These are phyloP conservation scores for Flaveria brownii DNA, from an alignment of 129 eudicot genomes.

Conservation along the genomic window DNA sequence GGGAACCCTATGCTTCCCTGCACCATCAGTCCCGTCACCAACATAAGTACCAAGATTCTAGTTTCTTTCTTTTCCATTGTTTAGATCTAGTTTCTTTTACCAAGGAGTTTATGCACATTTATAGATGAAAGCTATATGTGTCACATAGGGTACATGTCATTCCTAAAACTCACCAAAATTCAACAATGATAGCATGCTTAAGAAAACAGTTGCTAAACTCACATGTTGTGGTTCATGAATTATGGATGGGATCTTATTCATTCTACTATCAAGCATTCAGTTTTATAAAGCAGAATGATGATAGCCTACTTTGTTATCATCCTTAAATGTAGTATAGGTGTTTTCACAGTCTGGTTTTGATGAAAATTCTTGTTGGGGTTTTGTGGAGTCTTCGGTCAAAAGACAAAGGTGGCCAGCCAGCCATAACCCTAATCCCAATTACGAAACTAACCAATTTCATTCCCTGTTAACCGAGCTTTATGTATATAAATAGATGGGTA, in stretches of 20 bases:
- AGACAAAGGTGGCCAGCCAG: no score
- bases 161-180: constrained; percentile 32
- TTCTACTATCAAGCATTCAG: background rate
- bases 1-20: constrained; percentile 47
- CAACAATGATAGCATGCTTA: constrained; percentile 24
- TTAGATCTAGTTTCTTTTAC: background rate
- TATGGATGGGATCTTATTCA: background rate
- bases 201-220: constrained; percentile 44
- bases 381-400: no score
- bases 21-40: constrained; percentile 38
- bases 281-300: background rate
- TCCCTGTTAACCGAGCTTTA: no score
- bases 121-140: constrained; percentile 29
- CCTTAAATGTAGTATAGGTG: background rate
- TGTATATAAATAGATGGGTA: no score
- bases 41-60: constrained; percentile 26
- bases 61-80: constrained; percentile 43
- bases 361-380: background rate
- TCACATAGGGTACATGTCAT: constrained; percentile 45
- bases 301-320: background rate
- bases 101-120: background rate
- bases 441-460: no score
- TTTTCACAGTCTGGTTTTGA: background rate
- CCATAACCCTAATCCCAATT: no score
- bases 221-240: constrained; percentile 20